Base-by-base conservation (phyloP, 495 filamentous ascomycete genomes). In the Monascus purpureus region DNA sequence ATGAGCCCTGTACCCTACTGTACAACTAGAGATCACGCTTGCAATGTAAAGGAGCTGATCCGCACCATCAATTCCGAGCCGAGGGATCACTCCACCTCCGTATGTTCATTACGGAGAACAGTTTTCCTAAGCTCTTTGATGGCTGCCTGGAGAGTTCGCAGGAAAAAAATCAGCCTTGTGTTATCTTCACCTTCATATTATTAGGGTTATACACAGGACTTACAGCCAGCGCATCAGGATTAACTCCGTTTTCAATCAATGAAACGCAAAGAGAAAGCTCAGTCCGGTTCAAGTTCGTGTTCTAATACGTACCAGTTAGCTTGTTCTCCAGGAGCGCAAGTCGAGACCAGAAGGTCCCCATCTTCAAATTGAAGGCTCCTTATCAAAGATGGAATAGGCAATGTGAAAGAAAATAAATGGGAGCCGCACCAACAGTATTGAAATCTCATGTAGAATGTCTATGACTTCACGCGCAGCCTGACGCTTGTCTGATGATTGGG, bases 191-290 rank as follows among this genome's bases (percentile, higher is more conserved):
- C 6, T 17, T 8, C n/a, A 29, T 8, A 6, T 29, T 12, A 13
- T 29, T 6, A 13, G 27, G 8, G 6, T 29, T 29, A n/a, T n/a
- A n/a, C n/a, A n/a, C 26, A 38, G 45, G 39, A 65, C 79, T 36
- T 68, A 95, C 90, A 19, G 88, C 88, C 9, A 97, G 61, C 6
- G 87, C 92, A 50, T 96, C 90, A 4, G 90, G 90, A 55, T 92
- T 93, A 7, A 95, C 83, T 4, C 92, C 92, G 53, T 95, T 95
- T 57, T 97, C 90, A 39, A 97, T 84, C 46, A 97, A 70, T 26
- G 84, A 93, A 33, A 96, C 88, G 49, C 90, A 97, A 33, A 92
- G 76, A 6, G 87, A 93, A 8, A 97, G 69, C 6, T 85, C 83
- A 23, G 81, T 78, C 13, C 90, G 73, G 53, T 93, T 85, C 18